Percentiles rank a stretch among this genome's conserved stretches.
Evolutionary conservation across 2,329 filamentous ascomycete species (phyloP).

Genomic region (Talaromyces funiculosus): DNA sequence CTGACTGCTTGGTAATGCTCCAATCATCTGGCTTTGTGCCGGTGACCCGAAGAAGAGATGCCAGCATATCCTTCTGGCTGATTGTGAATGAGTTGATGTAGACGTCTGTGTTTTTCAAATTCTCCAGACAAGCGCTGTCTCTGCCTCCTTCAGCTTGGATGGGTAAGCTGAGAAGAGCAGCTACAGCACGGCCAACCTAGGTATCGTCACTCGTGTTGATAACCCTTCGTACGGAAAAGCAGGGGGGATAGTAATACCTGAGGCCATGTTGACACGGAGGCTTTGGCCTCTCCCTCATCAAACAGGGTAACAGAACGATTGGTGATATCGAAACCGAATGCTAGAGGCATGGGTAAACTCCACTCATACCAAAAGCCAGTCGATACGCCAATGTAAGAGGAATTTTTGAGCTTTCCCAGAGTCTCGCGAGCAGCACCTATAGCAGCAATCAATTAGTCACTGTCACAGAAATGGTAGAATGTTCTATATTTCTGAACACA

Average conservation of each 20-base stretch:
- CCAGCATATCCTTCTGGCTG: conserved; percentile 64
- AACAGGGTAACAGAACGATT: conserved; percentile 42
- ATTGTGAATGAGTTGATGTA: conserved; percentile 54
- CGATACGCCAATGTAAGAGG: conserved; percentile 40
- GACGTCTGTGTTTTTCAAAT: conserved; percentile 43
- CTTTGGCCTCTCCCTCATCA: conserved; percentile 52
- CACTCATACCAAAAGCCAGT: conserved; percentile 53
- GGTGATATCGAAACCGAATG: conserved; percentile 48
- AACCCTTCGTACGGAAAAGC: background rate
- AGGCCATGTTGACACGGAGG: conserved; percentile 23
- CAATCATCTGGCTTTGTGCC: conserved; percentile 56
- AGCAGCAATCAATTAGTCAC: background rate
- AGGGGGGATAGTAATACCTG: background rate
- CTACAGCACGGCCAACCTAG: conserved; percentile 52
- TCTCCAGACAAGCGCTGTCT: conserved; percentile 30
- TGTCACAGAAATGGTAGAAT: background rate
- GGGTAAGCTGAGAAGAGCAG: conserved; percentile 45
- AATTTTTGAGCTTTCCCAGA: conserved; percentile 28
- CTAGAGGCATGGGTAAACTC: conserved; percentile 35
- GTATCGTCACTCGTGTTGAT: background rate
- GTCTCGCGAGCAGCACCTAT: background rate
- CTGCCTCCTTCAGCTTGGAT: conserved; percentile 30
- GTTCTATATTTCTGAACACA: background rate
- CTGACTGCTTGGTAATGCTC: conserved; percentile 48
- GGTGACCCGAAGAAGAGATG: conserved; percentile 53